phyloP scores from a whole-genome alignment of 1,284 basidiomycete species.

The Pulchroboletus neoregius region DNA sequence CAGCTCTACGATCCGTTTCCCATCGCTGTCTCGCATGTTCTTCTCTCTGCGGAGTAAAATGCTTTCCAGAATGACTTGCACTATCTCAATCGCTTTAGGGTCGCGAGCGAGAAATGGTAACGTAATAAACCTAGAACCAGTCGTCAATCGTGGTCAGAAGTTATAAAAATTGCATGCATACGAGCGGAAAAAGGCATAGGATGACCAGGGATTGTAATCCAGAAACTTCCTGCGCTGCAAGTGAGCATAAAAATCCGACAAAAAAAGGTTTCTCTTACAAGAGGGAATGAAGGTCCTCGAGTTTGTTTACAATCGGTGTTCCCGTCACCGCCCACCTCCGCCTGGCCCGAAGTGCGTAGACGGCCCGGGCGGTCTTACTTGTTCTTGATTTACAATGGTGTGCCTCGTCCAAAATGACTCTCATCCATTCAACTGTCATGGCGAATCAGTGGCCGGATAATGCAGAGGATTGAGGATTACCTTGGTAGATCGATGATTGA shows the following conservation, averaged over 20 bases:
- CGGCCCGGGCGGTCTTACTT: slow-evolving; percentile 89
- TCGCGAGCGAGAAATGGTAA: slow-evolving; percentile 85
- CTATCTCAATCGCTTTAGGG: slow-evolving; percentile 87
- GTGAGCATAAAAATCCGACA: slow-evolving; percentile 6
- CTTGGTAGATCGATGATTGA: slow-evolving; percentile 66
- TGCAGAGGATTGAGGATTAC: slow-evolving; percentile 39
- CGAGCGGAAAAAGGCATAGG: slow-evolving; percentile 84
- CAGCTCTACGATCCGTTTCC: slow-evolving; percentile 85
- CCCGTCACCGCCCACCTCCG: slow-evolving; percentile 92
- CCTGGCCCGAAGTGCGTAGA: slow-evolving; percentile 77
- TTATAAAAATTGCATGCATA: slow-evolving; percentile 36
- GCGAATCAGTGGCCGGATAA: slow-evolving; percentile 3
- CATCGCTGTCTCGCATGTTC: slow-evolving; percentile 86
- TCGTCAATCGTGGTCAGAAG: not conserved
- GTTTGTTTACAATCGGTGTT: slow-evolving; percentile 93
- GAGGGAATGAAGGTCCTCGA: slow-evolving; percentile 90
- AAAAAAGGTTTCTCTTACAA: slow-evolving; percentile 47
- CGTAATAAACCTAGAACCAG: slow-evolving; percentile 69
- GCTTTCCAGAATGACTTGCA: slow-evolving; percentile 89
- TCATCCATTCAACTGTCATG: slow-evolving; percentile 68
- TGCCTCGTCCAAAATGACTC: slow-evolving; percentile 85
- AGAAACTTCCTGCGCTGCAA: slow-evolving; percentile 70
- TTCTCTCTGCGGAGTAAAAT: slow-evolving; percentile 92
- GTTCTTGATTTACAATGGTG: slow-evolving; percentile 92
- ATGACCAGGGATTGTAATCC: slow-evolving; percentile 87